Evolutionary conservation across 805 yeast genomes (phyloP).

Genomic region (Sugiyamaella americana): DNA sequence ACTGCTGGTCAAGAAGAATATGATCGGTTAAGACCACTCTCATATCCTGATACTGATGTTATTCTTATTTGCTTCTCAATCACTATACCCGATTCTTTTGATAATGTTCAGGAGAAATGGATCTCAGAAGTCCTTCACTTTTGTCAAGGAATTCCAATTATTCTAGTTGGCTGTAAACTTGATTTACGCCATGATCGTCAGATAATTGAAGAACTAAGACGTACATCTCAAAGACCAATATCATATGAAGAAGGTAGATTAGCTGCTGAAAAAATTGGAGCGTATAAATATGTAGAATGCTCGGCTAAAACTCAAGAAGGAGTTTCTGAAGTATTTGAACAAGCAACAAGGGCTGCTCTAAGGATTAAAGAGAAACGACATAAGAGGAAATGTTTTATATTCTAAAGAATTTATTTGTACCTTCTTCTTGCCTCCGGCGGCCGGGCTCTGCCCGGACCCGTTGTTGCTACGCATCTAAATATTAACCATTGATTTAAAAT

Average conservation of each 20-base stretch:
- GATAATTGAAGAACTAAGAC: constrained; percentile 67
- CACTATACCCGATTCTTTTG: constrained; percentile 86
- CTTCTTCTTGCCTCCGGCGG: too few species aligned
- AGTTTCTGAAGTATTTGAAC: constrained; percentile 87
- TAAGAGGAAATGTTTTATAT: constrained; percentile 65
- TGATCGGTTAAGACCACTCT: constrained; percentile 84
- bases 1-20: constrained; percentile 98
- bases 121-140: constrained; percentile 87
- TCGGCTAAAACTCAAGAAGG: constrained; percentile 89
- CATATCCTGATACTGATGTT: constrained; percentile 90
- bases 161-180: constrained; percentile 85
- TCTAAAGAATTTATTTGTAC: too few species aligned
- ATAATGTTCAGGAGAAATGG: constrained; percentile 95
- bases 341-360: constrained; percentile 87
- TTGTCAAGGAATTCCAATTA: constrained; percentile 91
- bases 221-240: constrained; percentile 75
- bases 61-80: constrained; percentile 86
- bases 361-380: constrained; percentile 52
- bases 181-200: constrained; percentile 80
- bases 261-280: constrained; percentile 86
- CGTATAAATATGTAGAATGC: constrained; percentile 81
- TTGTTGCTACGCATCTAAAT: constrained; percentile 7
- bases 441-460: too few species aligned
- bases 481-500: too few species aligned
- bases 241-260: constrained; percentile 75